phyloP scores from a whole-genome alignment of 1,139 yeast species.

The Candida albicans region DNA sequence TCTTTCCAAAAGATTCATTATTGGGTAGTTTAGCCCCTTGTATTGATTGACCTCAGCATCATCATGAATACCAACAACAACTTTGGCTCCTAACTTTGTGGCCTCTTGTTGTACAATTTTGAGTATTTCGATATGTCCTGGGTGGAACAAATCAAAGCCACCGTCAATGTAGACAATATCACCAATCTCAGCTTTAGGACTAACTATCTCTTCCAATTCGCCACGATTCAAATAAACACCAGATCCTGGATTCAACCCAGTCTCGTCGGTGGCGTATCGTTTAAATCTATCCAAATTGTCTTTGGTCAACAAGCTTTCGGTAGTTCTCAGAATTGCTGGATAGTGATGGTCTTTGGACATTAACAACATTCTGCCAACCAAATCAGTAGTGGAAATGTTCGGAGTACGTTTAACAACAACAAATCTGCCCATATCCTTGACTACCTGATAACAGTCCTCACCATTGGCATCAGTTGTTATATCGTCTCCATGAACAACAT shows the following conservation, averaged over 20 bases:
- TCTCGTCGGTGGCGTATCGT: slow-evolving; percentile 63
- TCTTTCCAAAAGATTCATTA: slow-evolving; percentile 86
- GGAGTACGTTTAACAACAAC: slow-evolving; percentile 90
- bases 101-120: slow-evolving; percentile 44
- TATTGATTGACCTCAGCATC: slow-evolving; percentile 57
- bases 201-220: slow-evolving; percentile 27
- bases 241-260: slow-evolving; percentile 63
- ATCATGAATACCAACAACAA: slow-evolving; percentile 71
- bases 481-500: slow-evolving; percentile 97
- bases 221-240: slow-evolving; percentile 51
- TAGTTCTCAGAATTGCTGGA: slow-evolving; percentile 28
- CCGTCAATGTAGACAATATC: slow-evolving; percentile 69
- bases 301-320: slow-evolving; percentile 33
- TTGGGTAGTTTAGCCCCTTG: slow-evolving; percentile 73
- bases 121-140: slow-evolving; percentile 83
- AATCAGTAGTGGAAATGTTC: slow-evolving; percentile 90
- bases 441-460: slow-evolving; percentile 81
- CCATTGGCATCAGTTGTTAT: slow-evolving; percentile 96
- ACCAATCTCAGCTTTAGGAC: slow-evolving; percentile 27
- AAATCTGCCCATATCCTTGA: slow-evolving; percentile 84
- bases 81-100: slow-evolving; percentile 37
- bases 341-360: slow-evolving; percentile 60
- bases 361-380: slow-evolving; percentile 86
- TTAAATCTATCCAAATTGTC: slow-evolving; percentile 38
- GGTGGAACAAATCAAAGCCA: slow-evolving; percentile 87